Evolutionary conservation across 2,329 filamentous ascomycete genomes (phyloP).

Genomic region (Emergomyces pasteurianus): DNA sequence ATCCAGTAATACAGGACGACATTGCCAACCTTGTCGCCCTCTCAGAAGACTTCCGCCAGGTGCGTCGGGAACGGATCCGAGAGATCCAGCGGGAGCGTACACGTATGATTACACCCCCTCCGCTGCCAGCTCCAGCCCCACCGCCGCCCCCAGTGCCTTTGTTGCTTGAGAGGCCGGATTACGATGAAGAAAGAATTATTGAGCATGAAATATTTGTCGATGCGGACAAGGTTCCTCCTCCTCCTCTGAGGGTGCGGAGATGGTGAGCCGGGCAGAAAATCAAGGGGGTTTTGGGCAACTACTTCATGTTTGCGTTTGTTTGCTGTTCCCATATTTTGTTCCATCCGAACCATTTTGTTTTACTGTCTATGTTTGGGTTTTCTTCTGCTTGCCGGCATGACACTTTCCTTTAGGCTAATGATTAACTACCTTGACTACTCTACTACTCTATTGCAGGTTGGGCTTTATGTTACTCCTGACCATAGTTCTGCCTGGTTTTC

Average conservation of each 20-base stretch:
- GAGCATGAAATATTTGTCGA: background rate
- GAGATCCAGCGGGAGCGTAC: slow-evolving; percentile 43
- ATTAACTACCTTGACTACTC: too few relatives aligned
- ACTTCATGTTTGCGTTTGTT: background rate
- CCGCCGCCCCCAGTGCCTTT: background rate
- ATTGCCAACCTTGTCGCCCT: slow-evolving; percentile 72
- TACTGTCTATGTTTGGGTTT: background rate
- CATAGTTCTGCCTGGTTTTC: too few relatives aligned
- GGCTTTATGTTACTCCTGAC: too few relatives aligned
- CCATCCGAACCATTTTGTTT: background rate
- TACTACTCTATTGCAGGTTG: too few relatives aligned
- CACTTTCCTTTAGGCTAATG: background rate
- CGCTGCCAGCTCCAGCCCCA: slow-evolving; percentile 8
- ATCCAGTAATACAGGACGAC: slow-evolving; percentile 52
- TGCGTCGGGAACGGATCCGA: slow-evolving; percentile 45
- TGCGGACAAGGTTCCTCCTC: background rate
- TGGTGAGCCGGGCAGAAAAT: background rate
- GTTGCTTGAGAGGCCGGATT: background rate
- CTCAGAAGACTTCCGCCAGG: slow-evolving; percentile 67
- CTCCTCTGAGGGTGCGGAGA: background rate
- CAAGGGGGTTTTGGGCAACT: background rate
- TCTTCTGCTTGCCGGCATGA: too few relatives aligned
- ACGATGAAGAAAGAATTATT: background rate
- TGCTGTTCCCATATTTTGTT: background rate
- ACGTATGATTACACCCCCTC: slow-evolving; percentile 11